These are phyloP conservation scores for Leccinum incarnatum DNA, from an alignment of 768 basidiomycete species.

Conservation along the genomic window DNA sequence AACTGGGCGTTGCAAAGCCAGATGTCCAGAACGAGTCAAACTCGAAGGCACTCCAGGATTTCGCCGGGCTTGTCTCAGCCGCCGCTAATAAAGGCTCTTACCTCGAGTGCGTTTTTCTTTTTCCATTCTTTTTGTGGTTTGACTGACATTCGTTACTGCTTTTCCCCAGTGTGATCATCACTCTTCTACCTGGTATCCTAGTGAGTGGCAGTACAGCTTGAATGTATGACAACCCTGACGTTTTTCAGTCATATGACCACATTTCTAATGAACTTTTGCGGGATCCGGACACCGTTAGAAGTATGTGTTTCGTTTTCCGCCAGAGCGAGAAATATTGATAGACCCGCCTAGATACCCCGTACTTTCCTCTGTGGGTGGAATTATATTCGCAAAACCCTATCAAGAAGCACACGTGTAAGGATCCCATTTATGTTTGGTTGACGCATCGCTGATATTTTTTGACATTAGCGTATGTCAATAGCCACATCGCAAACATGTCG, in stretches of 20 bases:
- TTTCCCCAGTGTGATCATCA: background rate
- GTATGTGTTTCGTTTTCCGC: background rate
- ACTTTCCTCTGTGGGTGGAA: background rate
- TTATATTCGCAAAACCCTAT: background rate
- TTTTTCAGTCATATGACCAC: background rate
- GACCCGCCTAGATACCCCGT: background rate
- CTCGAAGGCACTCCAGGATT: background rate
- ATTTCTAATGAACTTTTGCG: background rate
- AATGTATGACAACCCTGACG: background rate
- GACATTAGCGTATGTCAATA: slow-evolving; percentile 1
- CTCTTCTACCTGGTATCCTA: slow-evolving; percentile 6
- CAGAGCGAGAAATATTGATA: no score
- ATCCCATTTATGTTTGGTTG: background rate
- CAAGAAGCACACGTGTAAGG: background rate
- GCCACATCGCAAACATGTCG: background rate
- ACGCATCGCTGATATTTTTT: background rate
- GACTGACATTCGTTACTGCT: background rate
- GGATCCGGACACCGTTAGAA: slow-evolving; percentile 2
- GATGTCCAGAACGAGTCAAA: background rate
- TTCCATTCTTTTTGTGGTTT: background rate
- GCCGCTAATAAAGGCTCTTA: slow-evolving; percentile 1
- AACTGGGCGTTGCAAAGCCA: background rate
- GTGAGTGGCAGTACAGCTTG: background rate
- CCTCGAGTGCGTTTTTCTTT: slow-evolving; percentile 2
- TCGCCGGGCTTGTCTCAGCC: background rate